A percentile compares a stretch with the other conserved stretches of the same genome.
Evolutionary conservation across 2,329 filamentous ascomycete genomes (phyloP).

Genomic region (Clonostachys chloroleuca): DNA sequence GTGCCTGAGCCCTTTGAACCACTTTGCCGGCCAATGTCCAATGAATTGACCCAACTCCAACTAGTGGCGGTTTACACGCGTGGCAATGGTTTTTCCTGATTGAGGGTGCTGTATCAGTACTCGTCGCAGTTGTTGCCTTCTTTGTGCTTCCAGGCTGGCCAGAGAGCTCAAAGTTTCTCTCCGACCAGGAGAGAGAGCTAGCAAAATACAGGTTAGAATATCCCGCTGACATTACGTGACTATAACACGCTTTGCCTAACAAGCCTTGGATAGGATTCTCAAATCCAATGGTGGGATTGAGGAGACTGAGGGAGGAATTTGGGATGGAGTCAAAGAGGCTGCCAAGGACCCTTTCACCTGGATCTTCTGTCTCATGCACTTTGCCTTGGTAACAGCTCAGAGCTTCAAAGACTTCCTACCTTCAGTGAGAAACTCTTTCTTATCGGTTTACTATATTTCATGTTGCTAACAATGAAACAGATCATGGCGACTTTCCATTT

Average conservation of each 20-base stretch:
- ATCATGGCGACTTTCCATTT: conserved; percentile 17
- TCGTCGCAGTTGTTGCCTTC: conserved; percentile 23
- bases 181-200: conserved; percentile 2
- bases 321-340: conserved; percentile 24
- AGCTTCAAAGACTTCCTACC: conserved; percentile 35
- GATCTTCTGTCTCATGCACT: conserved; percentile 31
- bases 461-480: background rate
- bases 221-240: too few species aligned
- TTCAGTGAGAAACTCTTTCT: conserved; percentile 14
- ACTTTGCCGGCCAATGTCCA: too few species aligned
- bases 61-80: conserved; percentile 22
- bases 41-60: too few species aligned
- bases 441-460: background rate
- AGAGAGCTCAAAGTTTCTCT: conserved; percentile 15
- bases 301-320: conserved; percentile 23
- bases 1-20: too few species aligned
- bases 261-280: conserved; percentile 12
- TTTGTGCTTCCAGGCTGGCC: conserved; percentile 29
- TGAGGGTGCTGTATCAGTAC: conserved; percentile 27
- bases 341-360: conserved; percentile 28
- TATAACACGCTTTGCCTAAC: too few species aligned
- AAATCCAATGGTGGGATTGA: conserved; percentile 27
- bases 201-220: too few species aligned
- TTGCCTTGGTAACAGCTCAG: conserved; percentile 33
- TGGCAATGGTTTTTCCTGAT: conserved; percentile 43